A percentile compares a stretch with the other conserved stretches of the same genome.
These are phyloP conservation scores for Acanthochlamys bracteata DNA, from an alignment of 106 monocot species.

Conservation along the genomic window DNA sequence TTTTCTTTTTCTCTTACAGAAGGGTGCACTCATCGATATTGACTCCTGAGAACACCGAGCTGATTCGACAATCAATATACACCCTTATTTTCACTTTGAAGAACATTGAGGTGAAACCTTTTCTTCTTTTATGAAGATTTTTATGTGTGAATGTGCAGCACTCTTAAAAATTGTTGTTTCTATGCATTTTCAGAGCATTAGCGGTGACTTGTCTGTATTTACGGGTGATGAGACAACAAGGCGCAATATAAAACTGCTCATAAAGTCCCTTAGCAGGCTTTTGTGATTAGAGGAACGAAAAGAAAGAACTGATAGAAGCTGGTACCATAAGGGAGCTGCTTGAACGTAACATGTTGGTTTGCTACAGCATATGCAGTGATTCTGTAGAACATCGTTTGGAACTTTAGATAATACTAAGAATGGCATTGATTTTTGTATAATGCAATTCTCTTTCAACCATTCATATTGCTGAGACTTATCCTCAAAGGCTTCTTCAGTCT, in stretches of 20 bases:
- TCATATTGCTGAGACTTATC: too few species aligned
- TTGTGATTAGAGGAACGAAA: constrained; percentile 16
- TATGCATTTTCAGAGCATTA: constrained; percentile 55
- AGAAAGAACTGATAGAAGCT: too few species aligned
- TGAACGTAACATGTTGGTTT: too few species aligned
- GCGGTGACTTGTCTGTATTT: constrained; percentile 80
- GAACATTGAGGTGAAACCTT: constrained; percentile 65
- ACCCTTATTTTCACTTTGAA: constrained; percentile 75
- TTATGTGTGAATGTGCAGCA: background rate
- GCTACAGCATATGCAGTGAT: too few species aligned
- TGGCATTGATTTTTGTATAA: too few species aligned
- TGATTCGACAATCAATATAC: constrained; percentile 55
- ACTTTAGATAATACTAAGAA: too few species aligned
- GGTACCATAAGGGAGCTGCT: too few species aligned
- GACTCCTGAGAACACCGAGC: constrained; percentile 55
- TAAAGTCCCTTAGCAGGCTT: constrained; percentile 91
- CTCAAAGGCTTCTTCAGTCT: too few species aligned
- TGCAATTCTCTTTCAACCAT: too few species aligned
- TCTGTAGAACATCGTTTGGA: too few species aligned
- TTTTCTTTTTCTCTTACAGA: constrained; percentile 26
- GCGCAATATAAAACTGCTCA: constrained; percentile 75
- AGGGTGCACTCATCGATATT: constrained; percentile 49
- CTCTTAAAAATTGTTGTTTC: background rate
- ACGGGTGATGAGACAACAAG: constrained; percentile 76
- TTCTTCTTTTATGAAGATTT: background rate